A percentile compares a stretch with the other conserved stretches of the same genome.
phyloP scores from a whole-genome alignment of 148 eudicot genomes.

The Silene latifolia region DNA sequence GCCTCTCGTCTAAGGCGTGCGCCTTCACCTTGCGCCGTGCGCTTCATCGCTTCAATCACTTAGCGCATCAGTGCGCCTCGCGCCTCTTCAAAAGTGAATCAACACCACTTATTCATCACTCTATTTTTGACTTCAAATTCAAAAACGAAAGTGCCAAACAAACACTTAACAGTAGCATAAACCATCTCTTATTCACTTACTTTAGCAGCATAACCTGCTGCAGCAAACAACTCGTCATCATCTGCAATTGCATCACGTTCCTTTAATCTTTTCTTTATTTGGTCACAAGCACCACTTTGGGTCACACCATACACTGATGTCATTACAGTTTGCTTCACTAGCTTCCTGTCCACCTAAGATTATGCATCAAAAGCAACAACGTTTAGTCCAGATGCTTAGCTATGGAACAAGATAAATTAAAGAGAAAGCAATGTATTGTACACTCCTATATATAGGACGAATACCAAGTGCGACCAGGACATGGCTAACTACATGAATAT shows the following conservation, averaged over 20 bases:
- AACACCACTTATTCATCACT: no score
- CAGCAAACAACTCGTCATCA: slow-evolving; percentile 62
- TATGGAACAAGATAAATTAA: neutral
- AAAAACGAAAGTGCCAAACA: no score
- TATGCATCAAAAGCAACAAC: slow-evolving; percentile 18
- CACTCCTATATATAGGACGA: neutral
- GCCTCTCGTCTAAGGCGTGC: no score
- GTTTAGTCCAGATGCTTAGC: neutral
- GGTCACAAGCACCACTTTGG: slow-evolving; percentile 94
- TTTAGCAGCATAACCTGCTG: slow-evolving; percentile 90
- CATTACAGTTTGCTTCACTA: slow-evolving; percentile 99
- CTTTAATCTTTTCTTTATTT: slow-evolving; percentile 84
- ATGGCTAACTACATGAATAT: neutral
- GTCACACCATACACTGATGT: slow-evolving; percentile 99
- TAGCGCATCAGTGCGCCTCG: no score
- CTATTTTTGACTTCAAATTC: no score
- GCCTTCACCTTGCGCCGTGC: no score
- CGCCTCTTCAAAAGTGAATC: no score
- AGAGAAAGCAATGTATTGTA: neutral
- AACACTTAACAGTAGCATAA: neutral
- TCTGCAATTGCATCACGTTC: slow-evolving; percentile 75
- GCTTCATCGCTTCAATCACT: no score
- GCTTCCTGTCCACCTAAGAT: slow-evolving; percentile 85
- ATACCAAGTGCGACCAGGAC: neutral
- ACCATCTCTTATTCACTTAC: slow-evolving; percentile 36